phyloP scores from a whole-genome alignment of 2,329 filamentous ascomycete species.

The Westerdykella ornata region DNA sequence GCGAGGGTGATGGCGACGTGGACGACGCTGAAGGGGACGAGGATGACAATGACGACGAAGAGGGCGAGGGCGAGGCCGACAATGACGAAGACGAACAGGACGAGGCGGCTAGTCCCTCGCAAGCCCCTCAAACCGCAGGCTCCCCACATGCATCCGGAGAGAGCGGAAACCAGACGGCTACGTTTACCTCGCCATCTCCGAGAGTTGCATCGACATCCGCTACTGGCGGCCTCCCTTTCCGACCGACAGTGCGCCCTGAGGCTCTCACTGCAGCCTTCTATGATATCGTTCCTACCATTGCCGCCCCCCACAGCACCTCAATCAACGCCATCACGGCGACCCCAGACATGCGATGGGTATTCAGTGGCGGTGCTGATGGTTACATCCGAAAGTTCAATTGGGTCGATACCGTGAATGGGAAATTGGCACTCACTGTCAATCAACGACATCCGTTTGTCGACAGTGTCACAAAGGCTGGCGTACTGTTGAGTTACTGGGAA shows the following conservation, averaged over 20 bases:
- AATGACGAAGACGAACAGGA: constrained; percentile 42
- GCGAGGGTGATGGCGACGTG: constrained; percentile 27
- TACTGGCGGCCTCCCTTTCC: constrained; percentile 41
- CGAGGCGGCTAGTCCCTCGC: constrained; percentile 41
- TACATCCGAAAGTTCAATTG: constrained; percentile 98
- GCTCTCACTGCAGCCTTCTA: constrained; percentile 74
- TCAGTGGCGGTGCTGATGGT: constrained; percentile 87
- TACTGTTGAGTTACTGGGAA: constrained; percentile 96
- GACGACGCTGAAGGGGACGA: constrained; percentile 33
- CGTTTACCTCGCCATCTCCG: constrained; percentile 45
- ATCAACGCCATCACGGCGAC: constrained; percentile 90
- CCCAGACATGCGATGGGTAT: constrained; percentile 89
- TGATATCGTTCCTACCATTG: constrained; percentile 95
- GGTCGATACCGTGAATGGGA: constrained; percentile 88
- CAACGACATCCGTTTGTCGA: constrained; percentile 96
- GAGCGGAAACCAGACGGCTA: constrained; percentile 43
- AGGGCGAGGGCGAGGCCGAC: constrained; percentile 38
- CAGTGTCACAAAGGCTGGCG: constrained; percentile 89
- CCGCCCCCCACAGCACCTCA: constrained; percentile 89
- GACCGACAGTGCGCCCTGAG: constrained; percentile 65
- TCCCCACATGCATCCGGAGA: constrained; percentile 15
- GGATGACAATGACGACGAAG: constrained; percentile 38
- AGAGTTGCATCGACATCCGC: constrained; percentile 25
- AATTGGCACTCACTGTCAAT: constrained; percentile 85
- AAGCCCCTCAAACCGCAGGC: constrained; percentile 21